phyloP scores from a whole-genome alignment of 257 asterid species.

The Galeopsis tetrahit region DNA sequence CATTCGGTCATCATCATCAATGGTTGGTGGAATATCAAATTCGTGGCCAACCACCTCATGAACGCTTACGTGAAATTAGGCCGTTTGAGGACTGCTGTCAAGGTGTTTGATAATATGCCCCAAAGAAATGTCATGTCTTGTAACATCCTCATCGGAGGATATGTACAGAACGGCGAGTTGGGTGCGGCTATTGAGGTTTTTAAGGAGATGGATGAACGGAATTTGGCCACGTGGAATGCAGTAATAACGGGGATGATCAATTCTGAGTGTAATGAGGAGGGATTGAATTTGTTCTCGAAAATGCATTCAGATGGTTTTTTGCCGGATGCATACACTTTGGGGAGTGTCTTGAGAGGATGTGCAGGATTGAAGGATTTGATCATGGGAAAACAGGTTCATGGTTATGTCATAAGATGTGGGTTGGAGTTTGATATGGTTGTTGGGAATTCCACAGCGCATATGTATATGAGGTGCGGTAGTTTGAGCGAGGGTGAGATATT shows the following conservation, averaged over 20 bases:
- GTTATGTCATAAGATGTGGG: constrained; percentile 57
- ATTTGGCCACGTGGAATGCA: constrained; percentile 94
- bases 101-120: constrained; percentile 69
- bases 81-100: constrained; percentile 42
- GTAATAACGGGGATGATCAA: constrained; percentile 70
- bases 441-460: constrained; percentile 75
- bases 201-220: constrained; percentile 65
- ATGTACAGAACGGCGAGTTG: constrained; percentile 61
- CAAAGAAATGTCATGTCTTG: constrained; percentile 69
- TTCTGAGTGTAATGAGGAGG: constrained; percentile 65
- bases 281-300: constrained; percentile 48
- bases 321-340: constrained; percentile 76
- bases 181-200: constrained; percentile 58
- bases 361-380: constrained; percentile 81
- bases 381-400: constrained; percentile 74
- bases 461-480: constrained; percentile 79
- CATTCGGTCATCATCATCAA: constrained; percentile 63
- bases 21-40: constrained; percentile 59
- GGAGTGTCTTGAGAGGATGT: constrained; percentile 82
- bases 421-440: constrained; percentile 61
- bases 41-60: constrained; percentile 70
- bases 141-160: constrained; percentile 81
- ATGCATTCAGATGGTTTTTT: constrained; percentile 65
- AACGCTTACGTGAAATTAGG: constrained; percentile 65
- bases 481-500: constrained; percentile 69